Percentiles rank a stretch among this genome's conserved stretches.
These are phyloP conservation scores for Ceriops zippeliana DNA, from an alignment of 345 rosid species.

Conservation along the genomic window DNA sequence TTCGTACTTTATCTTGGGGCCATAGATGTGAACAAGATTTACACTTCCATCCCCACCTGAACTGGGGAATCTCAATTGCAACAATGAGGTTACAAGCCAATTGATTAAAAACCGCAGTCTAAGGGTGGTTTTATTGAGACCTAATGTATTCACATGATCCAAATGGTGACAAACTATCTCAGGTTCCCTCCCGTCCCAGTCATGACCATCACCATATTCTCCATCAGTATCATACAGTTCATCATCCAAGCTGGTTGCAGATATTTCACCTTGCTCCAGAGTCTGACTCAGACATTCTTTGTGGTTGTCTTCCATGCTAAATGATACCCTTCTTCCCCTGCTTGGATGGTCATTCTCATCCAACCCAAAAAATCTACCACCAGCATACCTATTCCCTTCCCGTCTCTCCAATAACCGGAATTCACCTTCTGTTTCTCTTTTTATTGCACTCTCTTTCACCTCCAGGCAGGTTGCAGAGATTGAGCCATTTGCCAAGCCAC, in stretches of 20 bases:
- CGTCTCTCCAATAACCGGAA: constrained; percentile 89
- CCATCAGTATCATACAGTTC: constrained; percentile 74
- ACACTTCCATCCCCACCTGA: constrained; percentile 53
- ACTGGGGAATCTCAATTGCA: constrained; percentile 69
- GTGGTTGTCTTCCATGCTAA: constrained; percentile 69
- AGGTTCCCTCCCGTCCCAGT: constrained; percentile 82
- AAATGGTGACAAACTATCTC: constrained; percentile 78
- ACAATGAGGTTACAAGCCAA: constrained; percentile 95
- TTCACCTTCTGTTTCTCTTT: constrained; percentile 99
- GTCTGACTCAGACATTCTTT: constrained; percentile 40
- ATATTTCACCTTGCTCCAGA: constrained; percentile 60
- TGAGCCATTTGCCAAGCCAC: constrained; percentile 45
- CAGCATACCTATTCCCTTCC: constrained; percentile 62
- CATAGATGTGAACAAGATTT: constrained; percentile 83
- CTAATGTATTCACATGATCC: constrained; percentile 88
- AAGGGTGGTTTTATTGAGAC: constrained; percentile 87
- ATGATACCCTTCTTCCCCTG: constrained; percentile 86
- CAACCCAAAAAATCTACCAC: constrained; percentile 66
- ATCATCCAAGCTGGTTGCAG: constrained; percentile 58
- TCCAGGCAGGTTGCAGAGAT: constrained; percentile 47
- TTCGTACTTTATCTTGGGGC: constrained; percentile 95
- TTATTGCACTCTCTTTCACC: constrained; percentile 89
- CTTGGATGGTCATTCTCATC: constrained; percentile 78
- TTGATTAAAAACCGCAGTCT: constrained; percentile 79
- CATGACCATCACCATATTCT: constrained; percentile 66